Base-by-base conservation (phyloP, 495 filamentous ascomycete genomes). In the Aspergillus hancockii region DNA sequence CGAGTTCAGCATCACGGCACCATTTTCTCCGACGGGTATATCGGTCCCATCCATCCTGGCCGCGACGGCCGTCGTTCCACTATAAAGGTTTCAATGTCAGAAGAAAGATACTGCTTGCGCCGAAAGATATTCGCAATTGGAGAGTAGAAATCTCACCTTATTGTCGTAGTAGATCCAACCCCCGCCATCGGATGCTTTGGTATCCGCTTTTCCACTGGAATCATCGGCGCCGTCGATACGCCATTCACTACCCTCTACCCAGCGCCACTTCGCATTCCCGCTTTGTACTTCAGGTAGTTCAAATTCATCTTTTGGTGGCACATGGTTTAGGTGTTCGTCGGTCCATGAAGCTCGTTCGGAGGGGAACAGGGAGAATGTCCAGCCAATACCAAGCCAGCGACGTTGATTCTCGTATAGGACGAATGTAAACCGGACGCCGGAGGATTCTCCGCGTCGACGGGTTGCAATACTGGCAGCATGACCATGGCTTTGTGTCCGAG, bases 101-200 rank as follows among this genome's bases (percentile, higher is more conserved):
- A 32, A n/a, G 57, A 40, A 16, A 3, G n/a, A 31, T n/a, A 16
- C 13, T 40, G 28, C 2, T 10, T 12, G 19, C 19, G 16, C 6
- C 21, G 18, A 36, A 2, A 23, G 9, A 23, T 21, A 19, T 23
- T 23, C 8, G 19, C 43, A 16, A 47, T 14, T 50, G 16, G 34
- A 12, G 18, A 13, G 53, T 16, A 16, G 8, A 34, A 57, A 40
- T 70, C 78, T 21, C 72, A 93, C 92, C 86, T 97, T 97, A 72
- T 93, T 98, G 71, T 99, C 94, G 74, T 96, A 97, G 73, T 94
- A 99, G 46, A 96, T 89, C 94, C 94, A 99, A 3, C 94, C 94
- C 55, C 85, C 84, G 4, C 83, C 86, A 28, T 85, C 87, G 16
- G 85, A 77, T 43, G 62, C 72, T 64, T 70, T 81, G 59, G 66